Base-by-base conservation (phyloP, 2,329 filamentous ascomycete species). In the Neonectria hederae region DNA sequence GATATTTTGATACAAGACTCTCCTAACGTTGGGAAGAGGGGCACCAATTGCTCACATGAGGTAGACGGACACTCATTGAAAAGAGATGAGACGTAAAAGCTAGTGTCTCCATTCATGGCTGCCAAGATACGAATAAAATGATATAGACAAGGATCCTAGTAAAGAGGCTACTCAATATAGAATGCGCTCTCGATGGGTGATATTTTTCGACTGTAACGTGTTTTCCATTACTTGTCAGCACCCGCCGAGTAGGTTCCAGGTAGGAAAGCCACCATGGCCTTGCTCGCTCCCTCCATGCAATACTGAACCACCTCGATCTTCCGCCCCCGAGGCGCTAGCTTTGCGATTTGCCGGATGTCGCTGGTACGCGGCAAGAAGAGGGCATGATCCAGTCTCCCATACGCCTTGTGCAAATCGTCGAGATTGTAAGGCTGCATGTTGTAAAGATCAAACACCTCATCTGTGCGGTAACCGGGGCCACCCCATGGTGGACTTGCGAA, bases 351-450 rank as follows among this genome's bases (percentile, higher is more conserved):
- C 54, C 89, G 86, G 56, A 97, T 77, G 76, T 97, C 90, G 66
- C 93, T 95, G 1, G 91, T 96, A 63, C 97, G 86, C 1, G 97
- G 96, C 19, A 99, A 83, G 74, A 92, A 99, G 7, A 99, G 83
- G 1, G 92, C 92, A 55, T 87, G 86, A 60, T 86, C 85, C 79
- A 88, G 83, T 13, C 73, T 76, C 21, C 81, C 83, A 74, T 92
- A 94, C 17, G 87, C 85, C 17, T 80, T 80, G 73, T 91, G 87
- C 22, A 97, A 83, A 54, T 86, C 79, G 10, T 80, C 79, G 21
- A 95, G 79, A 21, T 85, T 90, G 76, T 99, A 99, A 1, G 96
- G 96, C 78, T 94, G 86, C 96, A 99, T 98, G 14, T 86, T 89
- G 56, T 85, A 85, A 56, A 98, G 82, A 74, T 97, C 90, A 74